These are phyloP conservation scores for Fagopyrum tataricum DNA, from an alignment of 148 eudicot species.

Conservation along the genomic window DNA sequence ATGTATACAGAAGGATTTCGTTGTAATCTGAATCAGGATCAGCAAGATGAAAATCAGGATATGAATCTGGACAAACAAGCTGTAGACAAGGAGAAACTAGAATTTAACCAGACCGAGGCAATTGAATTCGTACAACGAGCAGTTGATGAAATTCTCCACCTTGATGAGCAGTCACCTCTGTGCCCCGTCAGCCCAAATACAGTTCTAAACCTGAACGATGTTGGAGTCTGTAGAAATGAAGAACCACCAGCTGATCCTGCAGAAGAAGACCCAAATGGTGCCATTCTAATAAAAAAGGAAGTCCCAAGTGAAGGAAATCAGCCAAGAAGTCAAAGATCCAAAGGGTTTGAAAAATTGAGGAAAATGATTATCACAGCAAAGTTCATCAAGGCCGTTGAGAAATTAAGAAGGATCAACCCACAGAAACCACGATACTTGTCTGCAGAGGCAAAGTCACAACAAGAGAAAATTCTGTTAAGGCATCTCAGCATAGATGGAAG, in stretches of 20 bases:
- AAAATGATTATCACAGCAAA: constrained; percentile 13
- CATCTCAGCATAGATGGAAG: constrained; percentile 6
- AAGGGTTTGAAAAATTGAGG: constrained; percentile 11
- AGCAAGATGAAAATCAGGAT: neutral
- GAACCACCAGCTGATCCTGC: constrained; percentile 5
- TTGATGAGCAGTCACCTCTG: constrained; percentile 11
- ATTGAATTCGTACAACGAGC: constrained; percentile 8
- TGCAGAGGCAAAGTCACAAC: constrained; percentile 20
- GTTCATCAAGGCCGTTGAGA: constrained; percentile 7
- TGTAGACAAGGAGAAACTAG: constrained; percentile 2
- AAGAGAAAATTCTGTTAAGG: constrained; percentile 23
- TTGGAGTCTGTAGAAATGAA: neutral
- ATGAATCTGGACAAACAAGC: constrained; percentile 7
- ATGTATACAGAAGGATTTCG: neutral
- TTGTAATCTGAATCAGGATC: neutral
- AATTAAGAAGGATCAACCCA: constrained; percentile 20
- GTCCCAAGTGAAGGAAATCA: neutral
- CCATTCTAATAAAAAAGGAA: neutral
- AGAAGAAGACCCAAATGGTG: neutral
- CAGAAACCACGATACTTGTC: constrained; percentile 14
- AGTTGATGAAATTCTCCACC: constrained; percentile 10
- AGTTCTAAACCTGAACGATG: neutral
- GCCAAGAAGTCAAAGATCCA: constrained; percentile 10
- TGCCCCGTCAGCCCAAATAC: neutral
- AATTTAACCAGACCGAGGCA: constrained; percentile 13